A percentile compares a stretch with the other conserved stretches of the same genome.
Conservation (phyloP, 768 basidiomycete species). For the Harrya chromipes region DNA sequence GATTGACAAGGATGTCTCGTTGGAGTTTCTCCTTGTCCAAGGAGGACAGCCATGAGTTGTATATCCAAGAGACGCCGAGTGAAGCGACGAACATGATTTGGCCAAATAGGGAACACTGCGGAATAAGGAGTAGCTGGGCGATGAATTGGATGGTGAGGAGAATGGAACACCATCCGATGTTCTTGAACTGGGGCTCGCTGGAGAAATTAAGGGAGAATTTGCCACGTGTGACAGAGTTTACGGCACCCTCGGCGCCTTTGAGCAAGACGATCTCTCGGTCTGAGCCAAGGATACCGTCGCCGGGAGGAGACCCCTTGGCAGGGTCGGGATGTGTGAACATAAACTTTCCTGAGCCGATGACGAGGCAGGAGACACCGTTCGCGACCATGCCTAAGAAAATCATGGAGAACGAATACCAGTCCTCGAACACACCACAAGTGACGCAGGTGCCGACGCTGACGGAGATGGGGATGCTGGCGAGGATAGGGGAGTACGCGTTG, state of each 20-base stretch:
- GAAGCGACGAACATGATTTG: constrained; percentile 35
- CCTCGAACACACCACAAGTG: constrained; percentile 26
- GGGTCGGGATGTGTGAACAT: constrained; percentile 26
- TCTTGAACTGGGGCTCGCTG: constrained; percentile 24
- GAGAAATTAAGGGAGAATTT: constrained; percentile 28
- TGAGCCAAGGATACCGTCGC: constrained; percentile 29
- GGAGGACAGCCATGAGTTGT: constrained; percentile 35
- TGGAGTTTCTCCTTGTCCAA: constrained; percentile 36
- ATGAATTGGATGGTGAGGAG: constrained; percentile 34
- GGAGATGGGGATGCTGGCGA: constrained; percentile 32
- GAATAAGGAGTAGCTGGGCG: constrained; percentile 34
- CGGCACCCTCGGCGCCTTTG: constrained; percentile 28
- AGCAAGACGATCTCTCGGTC: constrained; percentile 29
- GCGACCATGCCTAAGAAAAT: constrained; percentile 34
- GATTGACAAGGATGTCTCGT: constrained; percentile 20
- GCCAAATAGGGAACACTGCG: constrained; percentile 32
- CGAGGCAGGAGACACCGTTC: constrained; percentile 30
- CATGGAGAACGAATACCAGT: constrained; percentile 35
- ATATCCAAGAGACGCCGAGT: constrained; percentile 34
- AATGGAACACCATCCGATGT: constrained; percentile 31
- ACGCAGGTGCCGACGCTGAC: constrained; percentile 28
- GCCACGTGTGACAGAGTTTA: constrained; percentile 33
- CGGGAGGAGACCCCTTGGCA: constrained; percentile 24
- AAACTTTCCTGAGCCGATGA: constrained; percentile 34
- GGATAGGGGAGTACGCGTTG: constrained; percentile 16